Evolutionary conservation across 208 protist species (phyloP).

Genomic region (Crithidia expoeki): DNA sequence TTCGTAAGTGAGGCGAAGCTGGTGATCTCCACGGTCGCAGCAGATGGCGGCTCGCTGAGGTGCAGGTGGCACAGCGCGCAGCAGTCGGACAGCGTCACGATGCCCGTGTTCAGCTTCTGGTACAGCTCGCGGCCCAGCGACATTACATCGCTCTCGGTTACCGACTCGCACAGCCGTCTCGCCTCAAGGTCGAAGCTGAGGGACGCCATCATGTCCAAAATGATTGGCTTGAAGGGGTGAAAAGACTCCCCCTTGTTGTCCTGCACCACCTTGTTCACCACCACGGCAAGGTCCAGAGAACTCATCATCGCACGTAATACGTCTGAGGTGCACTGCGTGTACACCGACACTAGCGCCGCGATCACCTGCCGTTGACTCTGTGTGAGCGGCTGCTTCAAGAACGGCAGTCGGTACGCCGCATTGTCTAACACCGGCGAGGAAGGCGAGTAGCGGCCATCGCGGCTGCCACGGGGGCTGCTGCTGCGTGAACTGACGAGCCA

Average conservation of each 20-base stretch:
- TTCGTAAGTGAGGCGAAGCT: background rate
- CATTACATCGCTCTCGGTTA: constrained; percentile 56
- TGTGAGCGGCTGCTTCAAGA: constrained; percentile 15
- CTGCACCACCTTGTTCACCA: constrained; percentile 55
- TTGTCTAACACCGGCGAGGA: background rate
- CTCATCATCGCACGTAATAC: constrained; percentile 60
- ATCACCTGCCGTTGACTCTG: constrained; percentile 24
- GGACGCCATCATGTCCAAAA: constrained; percentile 60
- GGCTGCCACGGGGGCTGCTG: background rate
- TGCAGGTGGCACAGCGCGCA: constrained; percentile 61
- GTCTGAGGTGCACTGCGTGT: constrained; percentile 55
- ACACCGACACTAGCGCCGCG: constrained; percentile 52
- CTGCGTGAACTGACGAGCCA: background rate
- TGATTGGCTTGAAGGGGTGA: constrained; percentile 61
- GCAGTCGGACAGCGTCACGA: constrained; percentile 53
- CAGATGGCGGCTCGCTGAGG: constrained; percentile 28
- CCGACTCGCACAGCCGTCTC: constrained; percentile 50
- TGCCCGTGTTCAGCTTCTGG: constrained; percentile 46
- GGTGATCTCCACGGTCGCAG: background rate
- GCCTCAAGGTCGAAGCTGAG: constrained; percentile 66
- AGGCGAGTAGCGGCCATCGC: background rate
- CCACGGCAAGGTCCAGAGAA: constrained; percentile 49
- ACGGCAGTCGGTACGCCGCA: constrained; percentile 2
- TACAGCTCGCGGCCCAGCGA: constrained; percentile 43
- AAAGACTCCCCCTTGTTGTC: constrained; percentile 63